These are phyloP conservation scores for Crucihimalaya himalaica DNA, from an alignment of 345 rosid genomes.

Conservation along the genomic window DNA sequence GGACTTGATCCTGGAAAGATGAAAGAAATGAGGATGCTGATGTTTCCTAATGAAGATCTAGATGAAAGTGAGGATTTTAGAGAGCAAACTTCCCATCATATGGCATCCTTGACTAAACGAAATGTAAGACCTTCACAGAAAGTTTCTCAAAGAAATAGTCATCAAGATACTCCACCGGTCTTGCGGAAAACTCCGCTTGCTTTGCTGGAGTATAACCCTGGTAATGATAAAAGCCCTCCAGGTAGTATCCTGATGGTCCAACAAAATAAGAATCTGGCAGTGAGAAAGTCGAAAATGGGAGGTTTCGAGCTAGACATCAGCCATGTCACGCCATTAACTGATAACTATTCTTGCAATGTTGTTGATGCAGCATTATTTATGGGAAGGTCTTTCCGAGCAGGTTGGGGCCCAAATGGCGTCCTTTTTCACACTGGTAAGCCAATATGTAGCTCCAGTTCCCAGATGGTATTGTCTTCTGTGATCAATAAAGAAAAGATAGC, in stretches of 20 bases:
- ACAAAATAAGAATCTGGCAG: slow-evolving; percentile 62
- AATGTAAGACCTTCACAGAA: slow-evolving; percentile 48
- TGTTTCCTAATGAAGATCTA: slow-evolving; percentile 74
- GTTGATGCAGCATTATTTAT: slow-evolving; percentile 95
- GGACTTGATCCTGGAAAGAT: slow-evolving; percentile 86
- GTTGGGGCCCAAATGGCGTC: slow-evolving; percentile 97
- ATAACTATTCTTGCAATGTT: slow-evolving; percentile 68
- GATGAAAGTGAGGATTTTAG: slow-evolving; percentile 51
- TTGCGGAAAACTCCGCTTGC: slow-evolving; percentile 70
- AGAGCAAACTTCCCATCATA: slow-evolving; percentile 47
- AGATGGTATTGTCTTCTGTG: slow-evolving; percentile 63
- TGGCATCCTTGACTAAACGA: slow-evolving; percentile 51
- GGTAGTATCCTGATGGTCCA: slow-evolving; percentile 75
- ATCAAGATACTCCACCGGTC: slow-evolving; percentile 52
- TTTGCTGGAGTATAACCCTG: slow-evolving; percentile 76
- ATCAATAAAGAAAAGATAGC: slow-evolving; percentile 82
- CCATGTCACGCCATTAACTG: slow-evolving; percentile 65
- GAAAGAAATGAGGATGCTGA: slow-evolving; percentile 91
- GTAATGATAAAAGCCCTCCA: slow-evolving; percentile 52
- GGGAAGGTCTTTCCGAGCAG: slow-evolving; percentile 97
- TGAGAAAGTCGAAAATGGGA: slow-evolving; percentile 50
- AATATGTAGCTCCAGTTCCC: slow-evolving; percentile 53
- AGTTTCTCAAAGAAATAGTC: slow-evolving; percentile 50
- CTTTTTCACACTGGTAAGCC: slow-evolving; percentile 83
- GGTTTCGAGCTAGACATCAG: slow-evolving; percentile 81